Evolutionary conservation across 345 rosid genomes (phyloP), one percentile per base, ranked within the genome.

Genomic region (Trapa bicornis): DNA sequence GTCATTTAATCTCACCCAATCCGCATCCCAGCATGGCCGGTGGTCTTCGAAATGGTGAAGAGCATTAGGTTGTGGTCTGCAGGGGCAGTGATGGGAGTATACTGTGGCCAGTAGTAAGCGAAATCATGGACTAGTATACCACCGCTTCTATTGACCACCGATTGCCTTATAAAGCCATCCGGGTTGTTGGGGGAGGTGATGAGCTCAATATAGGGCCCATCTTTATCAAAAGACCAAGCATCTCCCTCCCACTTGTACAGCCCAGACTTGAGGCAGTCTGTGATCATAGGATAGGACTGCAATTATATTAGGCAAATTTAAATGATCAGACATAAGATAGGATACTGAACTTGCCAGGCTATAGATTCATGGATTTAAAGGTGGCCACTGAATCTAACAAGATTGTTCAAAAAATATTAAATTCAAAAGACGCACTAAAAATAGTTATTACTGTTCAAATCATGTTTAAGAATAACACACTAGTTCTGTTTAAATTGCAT

Each of bases 151-250:
- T 90, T 88, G 65, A 93, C 84, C 36, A 93, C 87, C 29, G 94
- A 68, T 17, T 80, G 62, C 85, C 97, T 82, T n/a, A 70, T 74
- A 39, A 58, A 68, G 41, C 98, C 98, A 70, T 93, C 98, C 0
- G 98, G 98, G 67, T 93, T 93, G 75, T 91, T 91, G 0, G 99
- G 99, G 57, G 94, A 84, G 54, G 97, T 93, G 61, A 93, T 95
- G 6, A 93, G 83, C 75, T 93, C 99, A n/a, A 93, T 88, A 73
- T 81, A 93, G 35, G 87, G 94, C 32, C 88, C 91, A 2, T 71
- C 79, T 73, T 77, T 77, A 29, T 67, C 70, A 71, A 81, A 90
- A 13, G 70, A 47, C 8, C 29, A 72, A 15, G 98, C 97, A 78
- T 93, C 98, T n/a, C 98, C 98, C 1, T 76, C 94, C 98, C 98